Evolutionary conservation across 2,329 filamentous ascomycete species (phyloP).

Genomic region (Talaromyces verruculosus): DNA sequence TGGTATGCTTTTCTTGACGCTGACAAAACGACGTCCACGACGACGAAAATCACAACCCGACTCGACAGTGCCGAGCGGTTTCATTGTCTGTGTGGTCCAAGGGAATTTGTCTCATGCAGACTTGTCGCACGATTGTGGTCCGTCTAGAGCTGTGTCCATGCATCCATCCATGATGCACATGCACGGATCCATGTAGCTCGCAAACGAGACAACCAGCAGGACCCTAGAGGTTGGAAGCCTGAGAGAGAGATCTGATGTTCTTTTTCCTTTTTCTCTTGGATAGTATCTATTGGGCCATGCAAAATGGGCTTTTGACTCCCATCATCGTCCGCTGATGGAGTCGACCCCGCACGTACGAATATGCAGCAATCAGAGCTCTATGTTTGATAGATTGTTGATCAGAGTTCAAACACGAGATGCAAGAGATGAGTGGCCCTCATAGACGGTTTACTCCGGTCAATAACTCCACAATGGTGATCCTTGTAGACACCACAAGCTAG

Average conservation of each 20-base stretch:
- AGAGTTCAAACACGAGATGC: background rate
- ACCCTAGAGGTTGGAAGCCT: background rate
- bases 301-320: background rate
- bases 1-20: background rate
- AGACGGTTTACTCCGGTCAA: background rate
- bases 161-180: background rate
- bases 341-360: background rate
- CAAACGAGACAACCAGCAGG: background rate
- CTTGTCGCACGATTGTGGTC: slow-evolving; percentile 9
- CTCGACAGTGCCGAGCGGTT: slow-evolving; percentile 6
- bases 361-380: background rate
- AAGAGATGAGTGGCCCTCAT: background rate
- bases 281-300: background rate
- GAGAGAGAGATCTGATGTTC: background rate
- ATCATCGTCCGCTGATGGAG: background rate
- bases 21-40: background rate
- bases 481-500: slow-evolving; percentile 1
- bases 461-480: background rate
- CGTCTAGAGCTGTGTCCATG: background rate
- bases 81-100: background rate
- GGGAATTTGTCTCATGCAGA: background rate
- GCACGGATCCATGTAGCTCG: background rate
- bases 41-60: background rate
- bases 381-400: background rate
- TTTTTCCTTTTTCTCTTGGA: background rate